A percentile compares a stretch with the other conserved stretches of the same genome.
Evolutionary conservation across 2,329 filamentous ascomycete species (phyloP).

Genomic region (Fusarium compactum): DNA sequence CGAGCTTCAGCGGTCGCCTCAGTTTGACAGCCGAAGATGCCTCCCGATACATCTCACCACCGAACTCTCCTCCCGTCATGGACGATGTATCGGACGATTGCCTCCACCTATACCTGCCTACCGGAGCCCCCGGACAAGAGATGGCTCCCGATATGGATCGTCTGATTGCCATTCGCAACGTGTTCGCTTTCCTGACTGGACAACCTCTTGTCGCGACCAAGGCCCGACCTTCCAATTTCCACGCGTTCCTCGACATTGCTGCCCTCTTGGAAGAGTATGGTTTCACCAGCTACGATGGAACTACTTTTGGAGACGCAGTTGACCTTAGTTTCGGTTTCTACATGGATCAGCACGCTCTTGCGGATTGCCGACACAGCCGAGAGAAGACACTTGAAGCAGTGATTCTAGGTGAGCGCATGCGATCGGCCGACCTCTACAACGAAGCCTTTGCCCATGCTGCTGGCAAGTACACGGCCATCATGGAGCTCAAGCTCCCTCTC

Average conservation of each 20-base stretch:
- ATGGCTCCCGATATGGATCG: constrained; percentile 62
- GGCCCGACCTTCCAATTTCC: constrained; percentile 63
- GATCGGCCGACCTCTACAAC: constrained; percentile 83
- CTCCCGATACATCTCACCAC: constrained; percentile 54
- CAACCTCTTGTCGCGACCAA: constrained; percentile 72
- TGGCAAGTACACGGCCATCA: constrained; percentile 83
- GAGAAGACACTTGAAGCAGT: constrained; percentile 92
- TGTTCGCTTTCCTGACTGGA: constrained; percentile 74
- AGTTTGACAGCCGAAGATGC: constrained; percentile 65
- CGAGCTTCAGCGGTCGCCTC: constrained; percentile 62
- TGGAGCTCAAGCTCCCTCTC: constrained; percentile 74
- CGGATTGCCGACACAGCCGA: constrained; percentile 82
- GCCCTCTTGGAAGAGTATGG: constrained; percentile 67
- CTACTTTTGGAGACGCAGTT: constrained; percentile 70
- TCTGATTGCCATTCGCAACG: constrained; percentile 70
- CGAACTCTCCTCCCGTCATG: constrained; percentile 52
- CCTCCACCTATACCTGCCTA: constrained; percentile 66
- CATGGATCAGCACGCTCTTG: constrained; percentile 80
- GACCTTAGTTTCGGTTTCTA: constrained; percentile 78
- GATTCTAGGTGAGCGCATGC: constrained; percentile 89
- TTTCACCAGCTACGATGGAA: constrained; percentile 67
- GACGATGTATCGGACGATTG: constrained; percentile 56
- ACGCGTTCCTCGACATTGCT: constrained; percentile 67
- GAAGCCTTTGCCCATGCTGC: constrained; percentile 93
- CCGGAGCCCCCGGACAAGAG: constrained; percentile 51